Base-by-base conservation (phyloP, 1,284 basidiomycete genomes). In the Ustilago curta region DNA sequence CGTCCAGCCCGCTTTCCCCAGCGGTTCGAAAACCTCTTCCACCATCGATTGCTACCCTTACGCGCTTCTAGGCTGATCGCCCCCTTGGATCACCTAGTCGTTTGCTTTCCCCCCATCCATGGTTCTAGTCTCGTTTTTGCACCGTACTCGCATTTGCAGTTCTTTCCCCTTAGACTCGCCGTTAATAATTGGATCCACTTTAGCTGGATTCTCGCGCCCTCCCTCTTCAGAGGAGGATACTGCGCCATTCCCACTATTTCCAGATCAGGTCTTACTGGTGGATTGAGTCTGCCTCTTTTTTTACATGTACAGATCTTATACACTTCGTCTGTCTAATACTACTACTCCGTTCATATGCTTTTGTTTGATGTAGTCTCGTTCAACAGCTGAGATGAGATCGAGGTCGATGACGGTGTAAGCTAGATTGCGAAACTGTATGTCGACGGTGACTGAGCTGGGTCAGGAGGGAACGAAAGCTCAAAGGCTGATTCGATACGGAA, bases 101-200 rank as follows among this genome's bases (percentile, higher is more conserved):
- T 54, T 54, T 16, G 55, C 51, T 54, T 55, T 45, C 31, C 44
- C 31, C 49, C 50, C 61, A 64, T 70, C 67, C 58, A 31, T 70
- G 60, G 67, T 70, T 32, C 39, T 44, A 53, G 43, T 40, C 29
- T 45, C 44, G 31, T 47, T 35, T 64, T 70, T 64, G 67, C 67
- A 56, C 57, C 67, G 55, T 62, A 55, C 57, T 59, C 66, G 67
- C 61, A 70, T 70, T 53, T 57, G 67, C 67, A 70, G 44, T 51
- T 49, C 47, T 59, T 39, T 23, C 8, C 43, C 35, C 32, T 6
- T 40, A 59, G 52, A 67, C 51, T 64, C 57, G 53, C 57, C 67
- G 60, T 59, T 60, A 64, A 64, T 70, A 14, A 53, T 63, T 62
- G 61, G 60, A 63, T 70, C 23, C 52, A 45, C 39, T 48, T 39